phyloP scores from a whole-genome alignment of 73 alveolate species.

The Symbiodinium natans region DNA sequence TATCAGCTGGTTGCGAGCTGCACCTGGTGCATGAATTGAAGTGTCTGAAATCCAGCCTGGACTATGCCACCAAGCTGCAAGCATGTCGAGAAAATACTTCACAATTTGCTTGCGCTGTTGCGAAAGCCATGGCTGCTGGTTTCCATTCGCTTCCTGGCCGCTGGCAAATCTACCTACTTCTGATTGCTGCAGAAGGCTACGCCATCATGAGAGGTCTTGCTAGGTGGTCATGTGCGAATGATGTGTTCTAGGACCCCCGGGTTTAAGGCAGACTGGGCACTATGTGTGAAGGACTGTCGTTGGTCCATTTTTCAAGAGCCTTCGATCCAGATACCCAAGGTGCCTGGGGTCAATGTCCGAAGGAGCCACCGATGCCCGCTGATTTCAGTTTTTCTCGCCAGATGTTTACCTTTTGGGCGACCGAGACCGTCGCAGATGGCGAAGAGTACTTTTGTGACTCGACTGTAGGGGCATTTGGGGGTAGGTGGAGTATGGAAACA shows the following conservation, averaged over 20 bases:
- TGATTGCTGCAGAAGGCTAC: neutral
- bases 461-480: neutral
- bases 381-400: neutral
- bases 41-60: too few species aligned
- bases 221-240: too few species aligned
- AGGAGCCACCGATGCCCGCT: neutral
- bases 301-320: too few species aligned
- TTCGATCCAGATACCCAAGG: neutral
- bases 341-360: neutral
- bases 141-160: neutral
- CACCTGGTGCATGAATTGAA: too few species aligned
- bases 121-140: neutral
- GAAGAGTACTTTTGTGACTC: neutral
- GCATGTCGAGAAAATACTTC: too few species aligned
- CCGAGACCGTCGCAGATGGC: neutral
- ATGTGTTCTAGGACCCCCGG: neutral
- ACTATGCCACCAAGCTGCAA: too few species aligned
- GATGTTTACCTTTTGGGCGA: slow-evolving; percentile 9
- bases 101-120: too few species aligned
- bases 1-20: too few species aligned
- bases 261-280: neutral
- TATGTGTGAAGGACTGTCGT: too few species aligned
- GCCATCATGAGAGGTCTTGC: neutral
- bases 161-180: neutral
- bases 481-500: too few species aligned